These are phyloP conservation scores for Herpotrichia juniperi DNA, from an alignment of 2,329 filamentous ascomycete species.

Conservation along the genomic window DNA sequence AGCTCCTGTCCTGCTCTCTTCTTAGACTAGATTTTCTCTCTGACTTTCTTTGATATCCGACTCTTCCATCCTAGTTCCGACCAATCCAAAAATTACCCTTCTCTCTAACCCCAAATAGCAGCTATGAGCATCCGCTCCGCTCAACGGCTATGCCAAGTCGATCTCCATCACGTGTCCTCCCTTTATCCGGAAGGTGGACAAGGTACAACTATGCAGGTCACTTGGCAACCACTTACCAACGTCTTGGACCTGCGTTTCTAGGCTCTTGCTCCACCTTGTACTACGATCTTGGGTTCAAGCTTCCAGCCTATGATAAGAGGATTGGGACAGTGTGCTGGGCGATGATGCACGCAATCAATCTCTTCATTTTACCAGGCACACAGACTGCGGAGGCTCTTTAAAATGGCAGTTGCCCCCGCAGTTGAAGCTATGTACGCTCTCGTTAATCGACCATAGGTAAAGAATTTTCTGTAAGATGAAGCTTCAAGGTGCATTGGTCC, in stretches of 20 bases:
- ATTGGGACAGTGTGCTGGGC: conserved; percentile 16
- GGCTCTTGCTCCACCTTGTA: conserved; percentile 22
- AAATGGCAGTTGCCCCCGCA: background rate
- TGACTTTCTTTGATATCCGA: too few species aligned
- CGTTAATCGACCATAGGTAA: background rate
- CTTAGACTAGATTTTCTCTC: too few species aligned
- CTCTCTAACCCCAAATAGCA: background rate
- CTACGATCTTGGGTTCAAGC: conserved; percentile 15
- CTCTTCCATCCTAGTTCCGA: background rate
- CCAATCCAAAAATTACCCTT: background rate
- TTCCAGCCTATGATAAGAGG: conserved; percentile 24
- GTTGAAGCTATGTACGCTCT: background rate
- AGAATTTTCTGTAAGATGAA: conserved; percentile 28
- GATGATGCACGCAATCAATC: conserved; percentile 20
- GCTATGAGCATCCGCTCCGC: background rate
- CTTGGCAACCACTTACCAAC: conserved; percentile 33
- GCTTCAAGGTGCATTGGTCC: conserved; percentile 26
- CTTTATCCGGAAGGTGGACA: conserved; percentile 38
- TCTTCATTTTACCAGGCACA: conserved; percentile 6
- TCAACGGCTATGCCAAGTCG: conserved; percentile 21
- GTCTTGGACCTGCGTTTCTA: conserved; percentile 41
- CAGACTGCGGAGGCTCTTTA: conserved; percentile 12
- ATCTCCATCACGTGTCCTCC: conserved; percentile 18
- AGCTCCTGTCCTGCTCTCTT: too few species aligned
- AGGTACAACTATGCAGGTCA: conserved; percentile 11